phyloP scores from a whole-genome alignment of 2,329 filamentous ascomycete genomes.

The Paracorniculantispora psalliotae region DNA sequence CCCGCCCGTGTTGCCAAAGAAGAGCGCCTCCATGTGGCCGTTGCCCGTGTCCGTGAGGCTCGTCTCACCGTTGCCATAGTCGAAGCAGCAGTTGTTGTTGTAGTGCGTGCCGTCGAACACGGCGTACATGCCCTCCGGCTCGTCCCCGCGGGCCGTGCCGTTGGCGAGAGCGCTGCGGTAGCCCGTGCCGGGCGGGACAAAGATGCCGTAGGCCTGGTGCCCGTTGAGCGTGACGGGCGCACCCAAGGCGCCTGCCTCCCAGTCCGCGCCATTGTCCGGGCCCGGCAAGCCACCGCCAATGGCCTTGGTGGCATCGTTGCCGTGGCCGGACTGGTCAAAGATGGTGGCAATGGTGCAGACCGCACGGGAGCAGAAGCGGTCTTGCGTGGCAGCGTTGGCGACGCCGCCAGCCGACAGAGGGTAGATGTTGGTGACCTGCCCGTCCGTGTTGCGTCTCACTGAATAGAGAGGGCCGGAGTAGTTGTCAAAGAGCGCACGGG shows the following conservation, averaged over 20 bases:
- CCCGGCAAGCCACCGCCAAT: constrained; percentile 55
- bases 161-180: constrained; percentile 54
- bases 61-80: constrained; percentile 54
- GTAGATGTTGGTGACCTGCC: constrained; percentile 40
- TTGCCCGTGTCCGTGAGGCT: constrained; percentile 50
- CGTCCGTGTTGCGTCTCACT: constrained; percentile 46
- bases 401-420: constrained; percentile 55
- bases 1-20: constrained; percentile 57
- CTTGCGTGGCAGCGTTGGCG: constrained; percentile 56
- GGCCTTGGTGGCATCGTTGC: constrained; percentile 56
- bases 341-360: constrained; percentile 60
- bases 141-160: constrained; percentile 51
- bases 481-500: constrained; percentile 52
- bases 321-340: constrained; percentile 59
- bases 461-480: constrained; percentile 54
- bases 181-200: constrained; percentile 55
- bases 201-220: constrained; percentile 59
- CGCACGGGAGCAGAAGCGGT: constrained; percentile 54
- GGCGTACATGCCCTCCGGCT: constrained; percentile 55
- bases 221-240: constrained; percentile 58
- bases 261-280: constrained; percentile 38
- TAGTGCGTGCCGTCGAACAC: constrained; percentile 56
- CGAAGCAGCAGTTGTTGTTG: constrained; percentile 52
- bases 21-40: constrained; percentile 66
- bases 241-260: constrained; percentile 52